Conservation (phyloP, 192 early-diverging fungal species). For the Dispira simplex region DNA sequence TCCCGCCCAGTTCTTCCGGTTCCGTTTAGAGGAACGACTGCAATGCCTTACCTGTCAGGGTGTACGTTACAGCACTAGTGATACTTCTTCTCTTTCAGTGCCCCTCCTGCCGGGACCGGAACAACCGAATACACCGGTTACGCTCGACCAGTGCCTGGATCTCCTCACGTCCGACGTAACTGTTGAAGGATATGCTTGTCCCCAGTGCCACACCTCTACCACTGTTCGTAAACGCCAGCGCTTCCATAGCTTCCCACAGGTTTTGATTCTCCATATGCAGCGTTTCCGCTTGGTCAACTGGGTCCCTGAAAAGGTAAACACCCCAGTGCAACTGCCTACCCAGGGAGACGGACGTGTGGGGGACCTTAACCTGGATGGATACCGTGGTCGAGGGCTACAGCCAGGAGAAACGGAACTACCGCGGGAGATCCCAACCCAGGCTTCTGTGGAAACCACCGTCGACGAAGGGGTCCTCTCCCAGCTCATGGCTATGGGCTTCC, state of each 20-base stretch:
- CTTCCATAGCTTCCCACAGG: slow-evolving; percentile 62
- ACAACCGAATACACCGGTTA: slow-evolving; percentile 34
- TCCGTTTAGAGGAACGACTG: slow-evolving; percentile 63
- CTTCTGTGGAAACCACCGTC: slow-evolving; percentile 16
- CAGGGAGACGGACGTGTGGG: neutral
- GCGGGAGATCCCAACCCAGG: neutral
- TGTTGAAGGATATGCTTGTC: slow-evolving; percentile 44
- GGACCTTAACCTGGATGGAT: slow-evolving; percentile 44
- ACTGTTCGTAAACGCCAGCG: slow-evolving; percentile 39
- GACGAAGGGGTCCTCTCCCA: slow-evolving; percentile 58
- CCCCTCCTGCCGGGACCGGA: slow-evolving; percentile 34
- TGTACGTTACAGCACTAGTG: slow-evolving; percentile 55
- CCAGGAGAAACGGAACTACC: slow-evolving; percentile 47
- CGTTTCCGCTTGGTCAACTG: slow-evolving; percentile 67
- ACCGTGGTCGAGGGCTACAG: slow-evolving; percentile 47
- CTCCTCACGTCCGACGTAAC: slow-evolving; percentile 31
- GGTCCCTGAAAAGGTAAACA: slow-evolving; percentile 55
- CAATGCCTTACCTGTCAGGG: slow-evolving; percentile 73
- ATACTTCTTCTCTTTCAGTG: slow-evolving; percentile 45
- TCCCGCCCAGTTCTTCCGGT: slow-evolving; percentile 68
- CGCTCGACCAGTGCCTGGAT: slow-evolving; percentile 51
- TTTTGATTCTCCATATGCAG: slow-evolving; percentile 50
- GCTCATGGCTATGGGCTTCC: slow-evolving; percentile 86
- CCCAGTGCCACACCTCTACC: slow-evolving; percentile 39
- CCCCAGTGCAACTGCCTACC: slow-evolving; percentile 21